Conservation (phyloP, 176 grass and related monocot species). For the Avena atlantica region DNA sequence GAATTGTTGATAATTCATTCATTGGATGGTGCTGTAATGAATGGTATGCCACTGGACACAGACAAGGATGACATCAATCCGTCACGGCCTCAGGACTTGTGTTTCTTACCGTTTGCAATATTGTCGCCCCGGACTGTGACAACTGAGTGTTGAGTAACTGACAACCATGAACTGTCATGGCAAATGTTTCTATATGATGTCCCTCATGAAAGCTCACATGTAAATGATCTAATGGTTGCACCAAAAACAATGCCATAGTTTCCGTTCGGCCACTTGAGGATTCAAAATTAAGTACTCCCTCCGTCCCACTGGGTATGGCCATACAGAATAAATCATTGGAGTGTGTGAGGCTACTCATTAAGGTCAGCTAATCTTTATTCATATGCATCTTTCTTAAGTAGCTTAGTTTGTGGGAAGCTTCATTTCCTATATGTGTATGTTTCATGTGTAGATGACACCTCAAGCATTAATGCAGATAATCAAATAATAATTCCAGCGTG, state of each 20-base stretch:
- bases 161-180: neutral
- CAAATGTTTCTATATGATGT: neutral
- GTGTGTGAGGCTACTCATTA: neutral
- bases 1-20: too few relatives aligned
- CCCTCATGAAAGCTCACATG: neutral
- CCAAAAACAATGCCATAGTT: neutral
- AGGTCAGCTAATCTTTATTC: conserved; percentile 1
- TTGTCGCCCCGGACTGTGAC: neutral
- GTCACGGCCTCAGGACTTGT: neutral
- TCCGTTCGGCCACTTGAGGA: neutral
- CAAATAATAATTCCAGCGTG: neutral
- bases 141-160: neutral
- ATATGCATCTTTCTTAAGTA: conserved; percentile 8
- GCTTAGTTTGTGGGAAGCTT: neutral
- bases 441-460: neutral
- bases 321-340: conserved; percentile 4
- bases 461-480: neutral
- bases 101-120: neutral
- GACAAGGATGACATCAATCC: neutral
- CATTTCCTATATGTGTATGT: neutral
- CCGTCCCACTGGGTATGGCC: conserved; percentile 29
- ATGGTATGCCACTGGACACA: neutral
- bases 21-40: neutral
- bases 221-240: neutral
- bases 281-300: neutral